Base-by-base conservation (phyloP, 2,329 filamentous ascomycete genomes). In the Sclerotinia trifoliorum region DNA sequence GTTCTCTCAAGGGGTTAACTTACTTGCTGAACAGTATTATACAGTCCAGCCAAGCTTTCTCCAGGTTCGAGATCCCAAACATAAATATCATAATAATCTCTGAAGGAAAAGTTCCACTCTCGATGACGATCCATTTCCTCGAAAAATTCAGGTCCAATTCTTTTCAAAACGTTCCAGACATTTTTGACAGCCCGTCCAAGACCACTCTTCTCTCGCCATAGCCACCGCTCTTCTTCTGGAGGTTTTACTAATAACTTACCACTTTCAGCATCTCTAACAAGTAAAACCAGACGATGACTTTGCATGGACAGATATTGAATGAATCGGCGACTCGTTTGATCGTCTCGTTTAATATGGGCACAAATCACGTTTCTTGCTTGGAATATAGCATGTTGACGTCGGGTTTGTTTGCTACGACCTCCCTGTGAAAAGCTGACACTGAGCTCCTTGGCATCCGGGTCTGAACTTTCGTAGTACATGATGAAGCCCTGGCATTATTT, bases 241-340 rank as follows among this genome's bases (percentile, higher is more conserved):
- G 80, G 79, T 55, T 76, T 74, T 32, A 78, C 73, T 3, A 81
- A 70, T 5, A 80, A 73, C 19, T 73, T 71, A 21, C 79, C 79
- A 44, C 77, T 80, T 69, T 80, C 80, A 10, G 74, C 78, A 70
- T 82, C 80, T 21, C 80, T 77, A n/a, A 81, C 79, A 32, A 81
- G 74, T 19, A 79, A 72, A 32, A 80, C 74, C n/a, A 81, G 60
- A 29, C 76, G 69, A 58, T 73, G 76, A 2, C 75, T 75, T 63
- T 80, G 75, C 78, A 82, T 80, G 5, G 78, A 74, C 0, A 81
- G 69, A 68, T 82, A 81, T 68, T 81, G 80, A 11, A 81, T 78
- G 67, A 81, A 79, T 7, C 80, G 77, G 29, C 80, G 78, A 65
- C 77, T 80, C 26, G 78, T 75, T 42, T 78, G 76, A 60, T 81